phyloP scores from a whole-genome alignment of 148 eudicot genomes.

The Drosera capensis region DNA sequence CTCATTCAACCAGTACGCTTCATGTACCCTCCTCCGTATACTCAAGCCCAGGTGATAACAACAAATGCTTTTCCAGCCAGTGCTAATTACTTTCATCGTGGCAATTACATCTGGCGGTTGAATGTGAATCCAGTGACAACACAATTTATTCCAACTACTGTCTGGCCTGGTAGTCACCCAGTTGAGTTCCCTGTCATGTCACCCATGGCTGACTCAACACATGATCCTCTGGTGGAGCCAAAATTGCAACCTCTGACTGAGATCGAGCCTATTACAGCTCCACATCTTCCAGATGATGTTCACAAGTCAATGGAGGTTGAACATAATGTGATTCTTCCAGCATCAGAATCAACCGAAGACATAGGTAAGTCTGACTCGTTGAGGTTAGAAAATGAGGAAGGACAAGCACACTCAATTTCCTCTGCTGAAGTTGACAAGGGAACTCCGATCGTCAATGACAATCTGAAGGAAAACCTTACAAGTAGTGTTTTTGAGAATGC shows the following conservation, averaged over 20 bases:
- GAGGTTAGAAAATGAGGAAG: slow-evolving; percentile 24
- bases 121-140: slow-evolving; percentile 33
- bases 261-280: slow-evolving; percentile 19
- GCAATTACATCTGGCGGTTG: slow-evolving; percentile 74
- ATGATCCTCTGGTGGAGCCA: slow-evolving; percentile 33
- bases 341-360: slow-evolving; percentile 24
- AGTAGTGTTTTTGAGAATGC: slow-evolving; percentile 5
- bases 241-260: slow-evolving; percentile 30
- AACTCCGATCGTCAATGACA: slow-evolving; percentile 4
- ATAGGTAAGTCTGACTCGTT: slow-evolving; percentile 20
- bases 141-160: slow-evolving; percentile 37
- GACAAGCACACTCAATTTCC: slow-evolving; percentile 12
- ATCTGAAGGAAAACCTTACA: slow-evolving; percentile 12
- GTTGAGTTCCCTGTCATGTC: no score
- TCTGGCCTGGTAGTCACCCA: slow-evolving; percentile 67
- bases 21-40: slow-evolving; percentile 78
- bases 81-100: slow-evolving; percentile 46
- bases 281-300: slow-evolving; percentile 45
- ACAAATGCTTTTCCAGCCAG: slow-evolving; percentile 37
- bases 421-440: slow-evolving; percentile 9
- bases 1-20: slow-evolving; percentile 69
- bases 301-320: slow-evolving; percentile 24
- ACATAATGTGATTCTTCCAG: slow-evolving; percentile 31
- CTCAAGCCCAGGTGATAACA: slow-evolving; percentile 58
- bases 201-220: slow-evolving; percentile 46